Evolutionary conservation across 2,329 filamentous ascomycete genomes (phyloP), one percentile per base, ranked within the genome.

Genomic region (Xylaria polymorpha): DNA sequence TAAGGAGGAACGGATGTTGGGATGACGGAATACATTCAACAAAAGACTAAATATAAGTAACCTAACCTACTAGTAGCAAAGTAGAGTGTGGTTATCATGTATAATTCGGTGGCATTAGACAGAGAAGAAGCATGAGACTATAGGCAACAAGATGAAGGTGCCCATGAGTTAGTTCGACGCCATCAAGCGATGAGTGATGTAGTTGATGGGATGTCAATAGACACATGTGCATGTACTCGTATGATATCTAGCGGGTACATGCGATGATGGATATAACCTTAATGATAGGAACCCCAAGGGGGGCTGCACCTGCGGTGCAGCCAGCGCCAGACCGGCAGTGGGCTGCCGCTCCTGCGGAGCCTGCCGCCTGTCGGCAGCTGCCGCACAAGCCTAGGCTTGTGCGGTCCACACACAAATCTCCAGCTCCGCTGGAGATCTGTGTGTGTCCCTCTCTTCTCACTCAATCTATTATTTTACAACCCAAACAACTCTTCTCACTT

Each of bases 11-110:
- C 29, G 50, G 43, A 53, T 20, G 25, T 50, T 55, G 51, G 39
- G 44, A 68, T 43, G 58, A 51, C 41, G 25, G 51, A 43, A 63
- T 61, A 44, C 58, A 66, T 68, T 55, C 48, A 63, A 68, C 58
- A 22, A 60, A 51, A 51, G 48, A 37, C 63, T 44, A 51, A 37
- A 12, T 37, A 37, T 37, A 37, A 12, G 35, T 37, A 37, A 12
- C 8, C 10, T 37, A 29, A 29, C 25, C 25, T 37, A n/a, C n/a
- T n/a, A n/a, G n/a, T n/a, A 39, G 32, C 20, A 35, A 25, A 29
- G 12, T 37, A 44, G 29, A 18, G 39, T n/a, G 20, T 37, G 20
- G n/a, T 43, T 29, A 29, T 37, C 7, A 46, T 59, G 20, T 22
- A 60, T 57, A 18, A 50, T 53, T 58, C 20, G 57, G 48, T 43